Conservation (phyloP, 805 yeast genomes). For the Naumovozyma dairenensis region DNA sequence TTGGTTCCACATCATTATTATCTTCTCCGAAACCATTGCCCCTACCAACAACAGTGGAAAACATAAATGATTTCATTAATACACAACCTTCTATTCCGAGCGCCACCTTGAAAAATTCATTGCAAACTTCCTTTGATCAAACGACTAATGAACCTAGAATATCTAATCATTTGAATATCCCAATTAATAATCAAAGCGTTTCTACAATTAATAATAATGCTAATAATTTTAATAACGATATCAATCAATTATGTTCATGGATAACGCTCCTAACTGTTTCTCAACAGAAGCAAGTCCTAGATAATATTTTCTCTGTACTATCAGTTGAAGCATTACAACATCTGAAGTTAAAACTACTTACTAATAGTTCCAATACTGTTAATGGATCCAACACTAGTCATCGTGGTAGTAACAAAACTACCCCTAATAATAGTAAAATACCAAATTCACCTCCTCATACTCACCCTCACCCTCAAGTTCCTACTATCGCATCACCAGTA, state of each 20-base stretch:
- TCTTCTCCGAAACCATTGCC: constrained; percentile 16
- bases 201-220: constrained; percentile 1
- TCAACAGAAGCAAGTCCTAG: constrained; percentile 45
- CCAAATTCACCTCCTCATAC: too few species aligned
- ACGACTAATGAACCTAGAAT: too few species aligned
- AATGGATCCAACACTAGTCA: constrained; percentile 4
- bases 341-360: constrained; percentile 40
- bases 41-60: too few species aligned
- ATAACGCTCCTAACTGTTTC: constrained; percentile 39
- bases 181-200: too few species aligned
- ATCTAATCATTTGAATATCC: too few species aligned
- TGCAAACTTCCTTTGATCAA: too few species aligned
- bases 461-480: constrained; percentile 9
- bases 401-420: neutral
- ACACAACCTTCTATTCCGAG: too few species aligned
- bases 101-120: too few species aligned
- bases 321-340: constrained; percentile 43
- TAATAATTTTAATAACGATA: constrained; percentile 39
- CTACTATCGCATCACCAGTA: constrained; percentile 22
- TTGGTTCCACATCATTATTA: constrained; percentile 22
- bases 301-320: constrained; percentile 41
- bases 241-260: constrained; percentile 43
- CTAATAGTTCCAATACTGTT: constrained; percentile 13
- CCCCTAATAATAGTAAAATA: too few species aligned
- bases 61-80: too few species aligned